Evolutionary conservation across 306 rosid species (phyloP).

Genomic region (Fagus crenata): DNA sequence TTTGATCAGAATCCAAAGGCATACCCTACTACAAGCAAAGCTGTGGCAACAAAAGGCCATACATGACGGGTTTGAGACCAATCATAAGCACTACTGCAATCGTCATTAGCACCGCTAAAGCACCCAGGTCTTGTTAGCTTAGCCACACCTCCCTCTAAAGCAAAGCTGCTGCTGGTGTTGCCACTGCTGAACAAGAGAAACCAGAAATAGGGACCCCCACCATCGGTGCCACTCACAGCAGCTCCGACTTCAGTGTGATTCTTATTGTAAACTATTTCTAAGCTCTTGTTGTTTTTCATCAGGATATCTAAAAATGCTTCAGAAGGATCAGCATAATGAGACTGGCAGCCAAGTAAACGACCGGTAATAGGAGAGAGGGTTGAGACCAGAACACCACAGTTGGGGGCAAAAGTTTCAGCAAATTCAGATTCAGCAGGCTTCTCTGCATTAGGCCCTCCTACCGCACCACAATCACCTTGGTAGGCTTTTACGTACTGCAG

Average conservation of each 20-base stretch:
- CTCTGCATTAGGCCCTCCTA: slow-evolving; percentile 81
- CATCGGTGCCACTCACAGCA: slow-evolving; percentile 80
- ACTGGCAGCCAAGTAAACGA: slow-evolving; percentile 88
- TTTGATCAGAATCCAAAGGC: slow-evolving; percentile 51
- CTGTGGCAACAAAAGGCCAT: slow-evolving; percentile 45
- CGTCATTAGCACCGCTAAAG: slow-evolving; percentile 87
- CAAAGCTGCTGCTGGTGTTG: slow-evolving; percentile 58
- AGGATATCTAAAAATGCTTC: slow-evolving; percentile 73
- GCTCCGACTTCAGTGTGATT: slow-evolving; percentile 91
- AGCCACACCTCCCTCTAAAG: slow-evolving; percentile 65
- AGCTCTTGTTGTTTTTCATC: slow-evolving; percentile 62
- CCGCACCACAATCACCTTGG: slow-evolving; percentile 67
- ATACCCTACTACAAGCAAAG: slow-evolving; percentile 40
- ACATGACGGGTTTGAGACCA: slow-evolving; percentile 40
- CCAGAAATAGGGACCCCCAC: slow-evolving; percentile 91
- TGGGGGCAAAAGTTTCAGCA: slow-evolving; percentile 73
- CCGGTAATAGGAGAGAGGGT: slow-evolving; percentile 72
- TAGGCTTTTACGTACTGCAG: slow-evolving; percentile 85
- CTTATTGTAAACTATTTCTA: slow-evolving; percentile 67
- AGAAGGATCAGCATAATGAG: slow-evolving; percentile 60
- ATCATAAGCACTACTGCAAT: slow-evolving; percentile 54
- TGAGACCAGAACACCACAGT: slow-evolving; percentile 64
- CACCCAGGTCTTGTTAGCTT: slow-evolving; percentile 76
- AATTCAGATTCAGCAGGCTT: slow-evolving; percentile 81
- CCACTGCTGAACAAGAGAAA: slow-evolving; percentile 87